These are phyloP conservation scores for Hippophae tibetana DNA, from an alignment of 306 rosid genomes.

Conservation along the genomic window DNA sequence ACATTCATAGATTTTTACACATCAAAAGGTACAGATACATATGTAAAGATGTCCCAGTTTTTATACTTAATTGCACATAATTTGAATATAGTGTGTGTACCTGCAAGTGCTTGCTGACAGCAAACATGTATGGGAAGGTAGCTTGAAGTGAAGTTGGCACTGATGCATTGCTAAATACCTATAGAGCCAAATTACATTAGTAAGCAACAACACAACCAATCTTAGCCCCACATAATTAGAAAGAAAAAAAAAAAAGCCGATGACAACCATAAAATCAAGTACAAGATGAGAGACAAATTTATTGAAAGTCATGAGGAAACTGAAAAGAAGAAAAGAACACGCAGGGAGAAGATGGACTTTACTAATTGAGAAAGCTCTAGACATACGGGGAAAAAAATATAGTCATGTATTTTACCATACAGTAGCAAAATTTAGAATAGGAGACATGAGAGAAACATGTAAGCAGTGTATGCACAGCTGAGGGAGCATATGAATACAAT, in stretches of 20 bases:
- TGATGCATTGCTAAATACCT: slow-evolving; percentile 64
- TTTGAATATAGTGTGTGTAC: slow-evolving; percentile 25
- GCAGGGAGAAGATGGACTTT: too few species aligned
- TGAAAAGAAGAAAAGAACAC: too few species aligned
- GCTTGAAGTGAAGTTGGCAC: slow-evolving; percentile 76
- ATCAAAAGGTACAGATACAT: neutral
- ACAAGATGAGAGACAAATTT: too few species aligned
- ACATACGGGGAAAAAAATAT: too few species aligned
- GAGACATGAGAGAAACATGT: too few species aligned
- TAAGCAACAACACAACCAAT: slow-evolving; percentile 9
- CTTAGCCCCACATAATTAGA: neutral
- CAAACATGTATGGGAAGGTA: slow-evolving; percentile 74
- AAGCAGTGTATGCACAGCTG: too few species aligned
- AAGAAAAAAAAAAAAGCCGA: neutral
- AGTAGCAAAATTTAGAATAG: too few species aligned
- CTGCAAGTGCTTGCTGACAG: slow-evolving; percentile 90
- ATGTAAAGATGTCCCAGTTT: slow-evolving; percentile 6
- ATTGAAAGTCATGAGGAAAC: too few species aligned
- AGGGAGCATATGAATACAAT: too few species aligned
- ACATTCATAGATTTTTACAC: neutral
- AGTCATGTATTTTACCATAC: too few species aligned
- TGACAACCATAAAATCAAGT: too few species aligned
- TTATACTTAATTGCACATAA: slow-evolving; percentile 1
- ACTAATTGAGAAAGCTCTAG: too few species aligned
- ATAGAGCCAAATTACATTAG: slow-evolving; percentile 18